A percentile compares a stretch with the other conserved stretches of the same genome.
Conservation (phyloP, 2,329 filamentous ascomycete genomes). For the Rhinocladiella similis region DNA sequence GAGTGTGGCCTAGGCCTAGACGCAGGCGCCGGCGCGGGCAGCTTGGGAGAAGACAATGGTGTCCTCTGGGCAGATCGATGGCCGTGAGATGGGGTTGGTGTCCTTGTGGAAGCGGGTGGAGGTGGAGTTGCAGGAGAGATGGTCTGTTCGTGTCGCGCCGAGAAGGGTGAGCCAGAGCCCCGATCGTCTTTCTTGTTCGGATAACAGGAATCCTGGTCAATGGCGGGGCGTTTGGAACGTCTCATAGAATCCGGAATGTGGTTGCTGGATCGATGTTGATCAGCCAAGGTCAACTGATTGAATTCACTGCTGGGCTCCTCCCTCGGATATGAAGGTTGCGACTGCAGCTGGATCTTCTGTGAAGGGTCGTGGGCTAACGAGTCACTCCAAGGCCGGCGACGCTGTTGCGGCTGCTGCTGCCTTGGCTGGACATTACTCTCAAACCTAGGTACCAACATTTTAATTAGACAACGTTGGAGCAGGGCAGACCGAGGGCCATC, state of each 20-base stretch:
- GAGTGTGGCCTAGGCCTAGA: background rate
- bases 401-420: background rate
- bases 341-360: background rate
- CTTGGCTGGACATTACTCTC: background rate
- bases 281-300: background rate
- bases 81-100: constrained; percentile 11
- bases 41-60: constrained; percentile 15
- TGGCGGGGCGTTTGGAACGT: constrained; percentile 17
- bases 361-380: background rate
- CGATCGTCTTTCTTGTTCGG: constrained; percentile 17
- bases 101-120: constrained; percentile 4
- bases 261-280: background rate
- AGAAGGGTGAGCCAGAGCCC: constrained; percentile 15
- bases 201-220: constrained; percentile 6
- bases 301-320: background rate
- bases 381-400: background rate
- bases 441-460: background rate
- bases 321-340: background rate
- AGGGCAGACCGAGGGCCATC: background rate
- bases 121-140: constrained; percentile 1
- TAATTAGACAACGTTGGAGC: background rate
- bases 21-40: background rate
- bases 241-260: constrained; percentile 4
- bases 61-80: constrained; percentile 12
- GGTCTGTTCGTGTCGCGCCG: constrained; percentile 3